A percentile compares a stretch with the other conserved stretches of the same genome.
These are phyloP conservation scores for Claviceps quebecensis DNA, from an alignment of 2,329 filamentous ascomycete species.

Conservation along the genomic window DNA sequence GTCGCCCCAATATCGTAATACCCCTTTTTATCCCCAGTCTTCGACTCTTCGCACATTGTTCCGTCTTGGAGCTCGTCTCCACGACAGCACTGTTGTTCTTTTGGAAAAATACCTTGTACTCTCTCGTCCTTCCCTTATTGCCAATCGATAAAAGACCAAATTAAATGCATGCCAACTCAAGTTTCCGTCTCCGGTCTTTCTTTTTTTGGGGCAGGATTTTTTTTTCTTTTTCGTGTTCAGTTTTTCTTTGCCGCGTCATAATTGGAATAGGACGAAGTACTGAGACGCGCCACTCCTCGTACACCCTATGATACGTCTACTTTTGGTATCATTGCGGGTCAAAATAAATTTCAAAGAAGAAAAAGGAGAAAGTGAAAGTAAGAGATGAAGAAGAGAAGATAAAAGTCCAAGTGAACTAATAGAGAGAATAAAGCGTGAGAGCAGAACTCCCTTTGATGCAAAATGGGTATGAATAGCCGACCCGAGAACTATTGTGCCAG, in stretches of 20 bases:
- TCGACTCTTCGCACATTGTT: background rate
- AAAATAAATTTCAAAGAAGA: background rate
- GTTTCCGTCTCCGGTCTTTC: background rate
- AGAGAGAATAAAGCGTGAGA: background rate
- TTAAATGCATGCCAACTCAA: background rate
- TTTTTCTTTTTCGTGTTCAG: background rate
- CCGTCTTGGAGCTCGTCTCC: background rate
- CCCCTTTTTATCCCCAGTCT: background rate
- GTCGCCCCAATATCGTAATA: too few relatives aligned
- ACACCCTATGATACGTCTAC: conserved; percentile 9
- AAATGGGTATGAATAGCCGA: background rate
- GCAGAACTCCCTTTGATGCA: background rate
- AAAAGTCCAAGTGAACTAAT: background rate
- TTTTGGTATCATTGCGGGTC: conserved; percentile 14
- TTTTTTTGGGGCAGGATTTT: too few relatives aligned
- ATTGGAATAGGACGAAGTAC: background rate
- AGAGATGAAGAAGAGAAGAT: background rate
- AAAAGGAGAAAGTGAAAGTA: background rate
- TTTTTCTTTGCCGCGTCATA: conserved; percentile 1
- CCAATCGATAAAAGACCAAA: background rate
- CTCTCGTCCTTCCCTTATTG: background rate
- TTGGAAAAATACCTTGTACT: background rate
- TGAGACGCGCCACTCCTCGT: conserved; percentile 4
- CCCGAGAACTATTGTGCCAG: background rate
- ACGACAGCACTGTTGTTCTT: background rate